Conservation (phyloP, 257 asterid genomes). For the Euphrasia confusa region DNA sequence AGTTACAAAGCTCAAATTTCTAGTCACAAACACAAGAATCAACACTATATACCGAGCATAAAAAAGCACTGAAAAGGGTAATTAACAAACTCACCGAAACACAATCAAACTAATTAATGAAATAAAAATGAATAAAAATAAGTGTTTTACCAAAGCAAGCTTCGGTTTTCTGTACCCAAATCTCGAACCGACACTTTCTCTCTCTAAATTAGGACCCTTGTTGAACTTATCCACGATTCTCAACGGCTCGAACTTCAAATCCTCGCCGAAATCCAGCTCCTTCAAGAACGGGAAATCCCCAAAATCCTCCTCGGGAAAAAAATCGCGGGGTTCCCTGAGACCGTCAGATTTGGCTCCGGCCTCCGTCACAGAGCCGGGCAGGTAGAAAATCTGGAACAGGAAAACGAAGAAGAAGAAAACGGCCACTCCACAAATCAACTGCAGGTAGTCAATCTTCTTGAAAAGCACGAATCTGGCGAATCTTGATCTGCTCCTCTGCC, state of each 20-base stretch:
- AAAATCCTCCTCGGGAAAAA: slow-evolving; percentile 28
- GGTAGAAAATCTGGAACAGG: slow-evolving; percentile 60
- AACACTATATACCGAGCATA: not conserved
- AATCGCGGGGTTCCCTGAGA: slow-evolving; percentile 20
- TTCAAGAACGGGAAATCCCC: slow-evolving; percentile 49
- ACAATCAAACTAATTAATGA: not conserved
- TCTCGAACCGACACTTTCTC: slow-evolving; percentile 48
- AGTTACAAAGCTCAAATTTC: slow-evolving; percentile 7
- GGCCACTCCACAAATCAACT: slow-evolving; percentile 66
- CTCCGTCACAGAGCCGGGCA: slow-evolving; percentile 67
- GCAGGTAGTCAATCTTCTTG: slow-evolving; percentile 58
- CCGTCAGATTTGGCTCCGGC: slow-evolving; percentile 33
- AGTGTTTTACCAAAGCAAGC: slow-evolving; percentile 64
- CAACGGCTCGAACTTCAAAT: slow-evolving; percentile 56
- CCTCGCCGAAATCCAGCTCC: slow-evolving; percentile 77
- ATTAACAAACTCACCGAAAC: slow-evolving; percentile 5
- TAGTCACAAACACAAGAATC: not conserved
- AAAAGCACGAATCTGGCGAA: slow-evolving; percentile 55
- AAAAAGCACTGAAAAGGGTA: not conserved
- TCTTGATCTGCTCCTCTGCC: slow-evolving; percentile 83
- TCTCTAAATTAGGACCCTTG: slow-evolving; percentile 34
- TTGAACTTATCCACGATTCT: slow-evolving; percentile 49
- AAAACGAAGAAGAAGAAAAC: slow-evolving; percentile 61
- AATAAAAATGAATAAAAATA: slow-evolving; percentile 2
- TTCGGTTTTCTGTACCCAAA: slow-evolving; percentile 65